Base-by-base conservation (phyloP, 306 rosid species). In the Cucurbita maxima region DNA sequence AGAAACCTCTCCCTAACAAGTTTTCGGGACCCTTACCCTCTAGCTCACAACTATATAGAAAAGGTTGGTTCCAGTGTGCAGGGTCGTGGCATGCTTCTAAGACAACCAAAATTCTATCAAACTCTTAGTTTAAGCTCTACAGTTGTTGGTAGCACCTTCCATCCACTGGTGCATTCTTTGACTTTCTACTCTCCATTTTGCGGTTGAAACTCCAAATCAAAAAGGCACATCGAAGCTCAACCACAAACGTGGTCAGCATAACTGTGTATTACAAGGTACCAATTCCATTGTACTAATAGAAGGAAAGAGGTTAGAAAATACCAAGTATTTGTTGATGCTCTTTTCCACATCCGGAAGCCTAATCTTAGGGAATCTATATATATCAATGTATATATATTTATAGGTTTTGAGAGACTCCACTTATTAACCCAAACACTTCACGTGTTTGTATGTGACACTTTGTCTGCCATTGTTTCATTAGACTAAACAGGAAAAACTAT, bases 381-480 rank as follows among this genome's bases (percentile, higher is more conserved):
- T 43, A 1, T 13, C 4, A 13, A 13, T 50, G 18, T 50, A 14
- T 50, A 50, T 50, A 61, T 7, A 54, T 54, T n/a, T 18, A n/a
- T 48, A 69, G 53, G 71, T 43, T 70, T 70, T 50, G 59, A 70
- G 30, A 50, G 34, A 70, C 25, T 48, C 58, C 58, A 70, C 44
- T 70, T 68, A 22, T 70, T 68, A 22, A 20, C 38, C 74, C 25
- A 36, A 70, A 48, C 56, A 47, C 30, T 70, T 70, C 74, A 70
- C 58, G 45, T 70, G 74, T 70, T 34, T 10, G 44, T 70, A 34
- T 51, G 74, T 30, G 59, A 34, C 30, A 14, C 57, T 3, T 70
- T 70, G 74, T 70, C 74, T 48, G 74, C 74, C 74, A 70, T 70
- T 51, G 45, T 34, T 51, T 34, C 44, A 50, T 70, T 34, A 70